Evolutionary conservation across 2,329 filamentous ascomycete genomes (phyloP).

Genomic region (Penicillium psychrosexuale): DNA sequence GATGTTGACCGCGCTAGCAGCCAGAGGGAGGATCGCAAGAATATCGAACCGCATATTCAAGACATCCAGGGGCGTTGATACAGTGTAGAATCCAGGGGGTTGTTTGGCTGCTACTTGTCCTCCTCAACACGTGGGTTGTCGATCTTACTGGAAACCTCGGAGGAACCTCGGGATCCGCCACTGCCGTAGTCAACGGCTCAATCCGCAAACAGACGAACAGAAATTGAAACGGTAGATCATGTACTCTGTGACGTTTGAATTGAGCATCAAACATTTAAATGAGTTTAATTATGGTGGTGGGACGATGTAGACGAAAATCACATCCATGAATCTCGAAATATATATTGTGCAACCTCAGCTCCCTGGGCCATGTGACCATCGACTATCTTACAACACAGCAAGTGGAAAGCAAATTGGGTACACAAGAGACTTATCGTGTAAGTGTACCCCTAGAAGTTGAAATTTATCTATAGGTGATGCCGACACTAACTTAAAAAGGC

Average conservation of each 20-base stretch:
- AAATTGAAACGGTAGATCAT: background rate
- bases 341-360: too few relatives aligned
- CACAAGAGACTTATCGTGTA: too few relatives aligned
- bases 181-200: background rate
- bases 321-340: too few relatives aligned
- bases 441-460: background rate
- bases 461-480: background rate
- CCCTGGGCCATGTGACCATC: too few relatives aligned
- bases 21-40: constrained; percentile 12
- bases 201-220: background rate
- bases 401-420: too few relatives aligned
- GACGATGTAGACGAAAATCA: too few relatives aligned
- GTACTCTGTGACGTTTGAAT: background rate
- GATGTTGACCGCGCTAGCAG: constrained; percentile 48
- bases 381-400: too few relatives aligned
- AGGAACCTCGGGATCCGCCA: background rate
- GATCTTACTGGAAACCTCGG: background rate
- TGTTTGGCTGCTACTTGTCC: background rate
- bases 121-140: background rate
- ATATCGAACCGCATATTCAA: constrained; percentile 23
- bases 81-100: too few relatives aligned
- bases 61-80: background rate
- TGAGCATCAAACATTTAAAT: too few relatives aligned
- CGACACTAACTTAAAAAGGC: background rate
- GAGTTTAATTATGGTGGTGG: background rate